Percentiles rank a stretch among this genome's conserved stretches.
Conservation (phyloP, 2,329 filamentous ascomycete genomes). For the Drechslerella dactyloides region DNA sequence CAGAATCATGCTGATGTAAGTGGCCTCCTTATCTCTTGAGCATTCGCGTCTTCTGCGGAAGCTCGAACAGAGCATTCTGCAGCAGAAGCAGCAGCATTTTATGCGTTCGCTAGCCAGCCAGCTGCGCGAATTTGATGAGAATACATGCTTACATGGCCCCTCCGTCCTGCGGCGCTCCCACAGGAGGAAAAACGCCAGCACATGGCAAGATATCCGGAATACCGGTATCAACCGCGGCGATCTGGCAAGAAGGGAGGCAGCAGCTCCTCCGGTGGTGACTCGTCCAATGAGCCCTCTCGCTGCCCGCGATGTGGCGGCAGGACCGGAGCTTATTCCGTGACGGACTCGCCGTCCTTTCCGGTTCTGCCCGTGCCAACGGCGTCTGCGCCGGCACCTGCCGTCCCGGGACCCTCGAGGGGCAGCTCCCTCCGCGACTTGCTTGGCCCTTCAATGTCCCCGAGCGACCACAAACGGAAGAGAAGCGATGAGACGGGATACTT, state of each 20-base stretch:
- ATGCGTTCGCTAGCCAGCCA: too few relatives aligned
- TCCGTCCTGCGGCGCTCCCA: conserved; percentile 13
- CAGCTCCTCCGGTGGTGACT: conserved; percentile 56
- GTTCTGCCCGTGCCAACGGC: conserved; percentile 52
- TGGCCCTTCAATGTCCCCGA: conserved; percentile 34
- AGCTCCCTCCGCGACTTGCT: conserved; percentile 44
- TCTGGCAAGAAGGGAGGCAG: conserved; percentile 60
- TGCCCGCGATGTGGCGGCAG: conserved; percentile 60
- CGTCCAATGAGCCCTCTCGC: conserved; percentile 53
- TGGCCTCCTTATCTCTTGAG: conserved; percentile 30
- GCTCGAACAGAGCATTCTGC: too few relatives aligned
- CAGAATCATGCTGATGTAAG: conserved; percentile 80
- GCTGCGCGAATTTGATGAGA: conserved; percentile 23
- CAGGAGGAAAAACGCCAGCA: conserved; percentile 89
- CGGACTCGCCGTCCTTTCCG: conserved; percentile 53
- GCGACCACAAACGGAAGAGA: conserved; percentile 42
- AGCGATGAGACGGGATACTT: conserved; percentile 51
- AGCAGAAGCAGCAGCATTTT: too few relatives aligned
- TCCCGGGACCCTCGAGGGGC: conserved; percentile 49
- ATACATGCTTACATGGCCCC: conserved; percentile 45
- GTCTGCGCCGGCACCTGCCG: conserved; percentile 37
- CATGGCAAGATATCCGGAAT: conserved; percentile 86
- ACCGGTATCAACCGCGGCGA: conserved; percentile 88
- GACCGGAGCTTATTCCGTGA: conserved; percentile 54
- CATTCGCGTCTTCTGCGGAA: neutral